A percentile compares a stretch with the other conserved stretches of the same genome.
Conservation (phyloP, 2,329 filamentous ascomycete genomes). For the Colletotrichum sp. region DNA sequence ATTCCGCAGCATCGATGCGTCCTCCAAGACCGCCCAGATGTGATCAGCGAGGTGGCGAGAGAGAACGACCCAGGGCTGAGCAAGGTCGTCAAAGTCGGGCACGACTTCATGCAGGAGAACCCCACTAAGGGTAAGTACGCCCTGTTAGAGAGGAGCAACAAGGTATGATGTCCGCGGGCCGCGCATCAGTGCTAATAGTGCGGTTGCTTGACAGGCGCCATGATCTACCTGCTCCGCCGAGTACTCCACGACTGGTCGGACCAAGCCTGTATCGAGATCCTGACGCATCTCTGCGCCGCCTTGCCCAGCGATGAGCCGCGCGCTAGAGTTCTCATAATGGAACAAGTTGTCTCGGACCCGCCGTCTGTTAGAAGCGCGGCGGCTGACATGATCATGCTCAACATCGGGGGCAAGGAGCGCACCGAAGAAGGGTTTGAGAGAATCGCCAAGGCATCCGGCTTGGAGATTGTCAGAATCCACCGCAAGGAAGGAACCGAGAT, state of each 20-base stretch:
- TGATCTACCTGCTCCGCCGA: conserved; percentile 36
- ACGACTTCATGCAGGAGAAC: conserved; percentile 29
- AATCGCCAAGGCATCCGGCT: not conserved
- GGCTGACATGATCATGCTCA: conserved; percentile 1
- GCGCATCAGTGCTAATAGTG: not conserved
- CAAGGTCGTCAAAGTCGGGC: conserved; percentile 22
- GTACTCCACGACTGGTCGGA: conserved; percentile 41
- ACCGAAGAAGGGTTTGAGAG: not conserved
- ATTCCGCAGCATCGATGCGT: conserved; percentile 29
- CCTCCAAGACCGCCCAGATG: conserved; percentile 30
- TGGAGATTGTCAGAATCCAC: not conserved
- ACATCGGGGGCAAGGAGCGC: conserved; percentile 5
- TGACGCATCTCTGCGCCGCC: conserved; percentile 29
- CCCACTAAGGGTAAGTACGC: not conserved
- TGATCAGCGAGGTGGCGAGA: conserved; percentile 27
- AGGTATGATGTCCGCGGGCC: not conserved
- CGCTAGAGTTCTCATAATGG: conserved; percentile 1
- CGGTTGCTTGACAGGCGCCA: conserved; percentile 27
- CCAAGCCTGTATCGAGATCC: conserved; percentile 26
- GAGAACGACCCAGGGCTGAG: conserved; percentile 16
- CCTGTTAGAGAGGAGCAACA: not conserved
- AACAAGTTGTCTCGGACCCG: not conserved
- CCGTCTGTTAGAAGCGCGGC: not conserved
- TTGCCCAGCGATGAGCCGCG: conserved; percentile 20
- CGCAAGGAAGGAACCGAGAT: not conserved